Evolutionary conservation across 176 grass and related monocot species (phyloP), one percentile per base, ranked within the genome.

Genomic region (Aegilops tauschii): DNA sequence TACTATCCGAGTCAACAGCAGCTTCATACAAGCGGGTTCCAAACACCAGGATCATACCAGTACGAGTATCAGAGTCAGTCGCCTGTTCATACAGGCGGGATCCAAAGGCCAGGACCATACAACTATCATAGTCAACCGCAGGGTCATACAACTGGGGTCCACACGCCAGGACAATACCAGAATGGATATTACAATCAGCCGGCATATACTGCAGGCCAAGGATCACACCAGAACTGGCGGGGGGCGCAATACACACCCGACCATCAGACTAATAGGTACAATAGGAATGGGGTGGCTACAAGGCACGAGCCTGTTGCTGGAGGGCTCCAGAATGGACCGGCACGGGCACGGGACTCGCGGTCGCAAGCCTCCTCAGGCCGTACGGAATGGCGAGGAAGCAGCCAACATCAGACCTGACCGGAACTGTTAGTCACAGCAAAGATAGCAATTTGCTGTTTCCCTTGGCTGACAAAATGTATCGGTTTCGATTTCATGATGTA

Each of bases 241-340:
- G 13, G n/a, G 49, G 45, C 68, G 69, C 64, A 56, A 61, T 84
- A 84, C 29, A 30, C 63, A 12, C 16, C 68, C 0, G 77, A n/a
- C 49, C 61, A n/a, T 76, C 85, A 76, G 12, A 6, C 47, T 39
- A 78, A 42, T 20, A 74, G 80, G 35, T 29, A 47, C 29, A 34
- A 65, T n/a, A 67, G 75, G 67, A 29, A 61, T 47, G 32, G 58
- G 34, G 59, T 12, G 13, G 44, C 65, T 56, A 27, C 23, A 49
- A 73, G 76, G 59, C 61, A 80, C 3, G 21, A 68, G 75, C 84
- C 85, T 49, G 89, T 80, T 80, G 80, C 58, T 76, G 68, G 44
- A 39, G 69, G 78, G 21, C 44, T 68, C 3, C 37, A 81, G 11
- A 81, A 80, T 21, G 76, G 68, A 56, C 77, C 89, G 5, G 63